Conservation (phyloP, 2,329 filamentous ascomycete genomes). For the Ophiobolus disseminans region DNA sequence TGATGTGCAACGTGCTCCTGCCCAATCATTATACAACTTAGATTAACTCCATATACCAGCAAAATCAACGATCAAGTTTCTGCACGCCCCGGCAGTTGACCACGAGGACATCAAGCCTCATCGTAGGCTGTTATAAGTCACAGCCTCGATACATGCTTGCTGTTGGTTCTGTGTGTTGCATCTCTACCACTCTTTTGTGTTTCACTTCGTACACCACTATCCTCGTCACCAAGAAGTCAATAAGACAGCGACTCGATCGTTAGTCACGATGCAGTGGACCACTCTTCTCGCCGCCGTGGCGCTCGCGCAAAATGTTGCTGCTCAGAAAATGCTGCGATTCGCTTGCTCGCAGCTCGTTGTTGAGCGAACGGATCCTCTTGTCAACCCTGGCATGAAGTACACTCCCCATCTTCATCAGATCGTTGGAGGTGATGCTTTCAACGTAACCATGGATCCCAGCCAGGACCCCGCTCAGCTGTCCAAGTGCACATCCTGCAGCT, state of each 20-base stretch:
- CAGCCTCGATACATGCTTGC: conserved; percentile 23
- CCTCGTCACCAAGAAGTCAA: neutral
- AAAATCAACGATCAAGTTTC: conserved; percentile 29
- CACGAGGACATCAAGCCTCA: conserved; percentile 14
- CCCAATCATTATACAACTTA: conserved; percentile 38
- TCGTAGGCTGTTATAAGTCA: conserved; percentile 34
- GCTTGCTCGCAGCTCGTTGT: conserved; percentile 46
- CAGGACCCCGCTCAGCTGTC: conserved; percentile 32
- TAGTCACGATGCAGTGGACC: conserved; percentile 40
- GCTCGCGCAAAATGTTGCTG: conserved; percentile 31
- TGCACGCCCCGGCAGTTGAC: conserved; percentile 35
- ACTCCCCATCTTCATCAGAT: conserved; percentile 47
- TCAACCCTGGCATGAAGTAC: conserved; percentile 45
- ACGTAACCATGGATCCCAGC: conserved; percentile 42
- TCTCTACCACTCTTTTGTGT: conserved; percentile 24
- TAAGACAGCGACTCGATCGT: neutral
- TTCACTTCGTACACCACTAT: conserved; percentile 3
- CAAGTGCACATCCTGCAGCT: conserved; percentile 44
- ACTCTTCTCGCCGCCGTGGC: conserved; percentile 31
- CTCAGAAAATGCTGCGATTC: conserved; percentile 44
- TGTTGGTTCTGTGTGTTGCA: conserved; percentile 10
- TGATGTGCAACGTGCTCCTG: conserved; percentile 21
- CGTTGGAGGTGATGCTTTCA: conserved; percentile 44
- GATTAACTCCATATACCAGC: conserved; percentile 38
- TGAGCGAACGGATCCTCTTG: conserved; percentile 42